Evolutionary conservation across 1,284 basidiomycete species (phyloP), one percentile per base, ranked within the genome.

Genomic region (Vanrija pseudolonga): DNA sequence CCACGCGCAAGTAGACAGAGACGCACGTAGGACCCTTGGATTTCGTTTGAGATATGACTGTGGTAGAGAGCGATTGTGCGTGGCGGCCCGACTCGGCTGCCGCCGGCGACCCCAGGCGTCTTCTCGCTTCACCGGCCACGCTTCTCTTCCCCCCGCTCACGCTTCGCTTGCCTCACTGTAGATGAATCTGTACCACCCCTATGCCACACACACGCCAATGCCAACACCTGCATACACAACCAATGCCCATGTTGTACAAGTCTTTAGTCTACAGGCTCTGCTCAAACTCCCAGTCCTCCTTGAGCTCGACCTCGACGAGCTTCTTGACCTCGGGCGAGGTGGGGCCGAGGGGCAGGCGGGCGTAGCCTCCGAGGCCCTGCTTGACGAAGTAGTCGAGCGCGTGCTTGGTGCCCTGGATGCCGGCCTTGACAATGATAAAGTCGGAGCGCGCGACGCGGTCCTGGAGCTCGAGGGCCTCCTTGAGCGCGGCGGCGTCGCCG

Each of bases 381-480:
- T 83, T 84, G 69, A 88, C 89, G 63, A 85, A 82, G 68, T 81
- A 80, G 40, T 82, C 78, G 18, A 89, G 78, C 20, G 89, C 78
- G 20, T 85, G 82, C 76, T 90, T 90, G 55, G 69, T 45, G 28
- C 59, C 53, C 51, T 55, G 56, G 52, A 77, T 72, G 24, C 89
- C 87, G 26, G 87, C 78, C 71, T 84, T 86, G 54, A 82, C 81
- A 32, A 83, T 79, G 45, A 85, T 84, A 81, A 85, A 88, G 70
- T 90, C 89, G 3, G 82, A 84, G 59, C 87, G 85, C 0, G 84
- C 83, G 14, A 90, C 78, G 60, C 85, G 74, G 6, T 81, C 83
- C 70, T 91, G 89, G 0, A 90, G 73, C 51, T 80, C 76, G 77
- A 84, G 81, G 0, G 88, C 89, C 62, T 89, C 85, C 18, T 80